Percentiles rank a stretch among this genome's conserved stretches.
Evolutionary conservation across 1,284 basidiomycete species (phyloP).

Genomic region (Porodaedalea pini): DNA sequence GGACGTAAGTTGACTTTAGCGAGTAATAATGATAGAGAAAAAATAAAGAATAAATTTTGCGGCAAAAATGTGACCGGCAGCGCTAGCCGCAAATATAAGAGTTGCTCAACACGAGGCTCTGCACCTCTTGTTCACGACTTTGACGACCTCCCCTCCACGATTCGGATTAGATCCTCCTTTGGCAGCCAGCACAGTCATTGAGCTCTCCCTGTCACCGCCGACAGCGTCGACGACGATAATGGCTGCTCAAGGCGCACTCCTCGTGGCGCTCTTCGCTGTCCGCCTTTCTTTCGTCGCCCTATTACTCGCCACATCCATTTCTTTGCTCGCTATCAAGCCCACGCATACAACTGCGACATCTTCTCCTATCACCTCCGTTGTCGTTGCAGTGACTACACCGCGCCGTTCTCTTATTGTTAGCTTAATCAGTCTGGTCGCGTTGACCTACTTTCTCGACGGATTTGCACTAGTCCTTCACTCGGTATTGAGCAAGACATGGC

Average conservation of each 20-base stretch:
- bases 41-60: slow-evolving; percentile 4
- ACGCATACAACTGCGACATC: slow-evolving; percentile 32
- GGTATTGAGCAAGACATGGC: slow-evolving; percentile 64
- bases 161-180: slow-evolving; percentile 1
- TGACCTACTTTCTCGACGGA: slow-evolving; percentile 86
- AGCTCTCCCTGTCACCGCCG: slow-evolving; percentile 19
- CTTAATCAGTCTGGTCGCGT: slow-evolving; percentile 65
- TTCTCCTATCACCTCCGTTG: slow-evolving; percentile 70
- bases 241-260: slow-evolving; percentile 26
- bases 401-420: slow-evolving; percentile 68
- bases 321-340: slow-evolving; percentile 51
- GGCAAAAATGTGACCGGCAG: background rate
- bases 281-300: slow-evolving; percentile 62
- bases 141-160: slow-evolving; percentile 23
- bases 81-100: slow-evolving; percentile 1
- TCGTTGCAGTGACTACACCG: slow-evolving; percentile 65
- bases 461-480: slow-evolving; percentile 62
- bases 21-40: slow-evolving; percentile 7
- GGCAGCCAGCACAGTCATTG: slow-evolving; percentile 13
- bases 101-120: slow-evolving; percentile 13
- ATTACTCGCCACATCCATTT: slow-evolving; percentile 56
- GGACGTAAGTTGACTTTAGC: slow-evolving; percentile 9
- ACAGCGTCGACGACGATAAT: slow-evolving; percentile 20
- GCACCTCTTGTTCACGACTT: slow-evolving; percentile 19
- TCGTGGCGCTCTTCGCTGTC: slow-evolving; percentile 49